Conservation (phyloP, 352 stramenopile genomes). For the Globisporangium barbulae region DNA sequence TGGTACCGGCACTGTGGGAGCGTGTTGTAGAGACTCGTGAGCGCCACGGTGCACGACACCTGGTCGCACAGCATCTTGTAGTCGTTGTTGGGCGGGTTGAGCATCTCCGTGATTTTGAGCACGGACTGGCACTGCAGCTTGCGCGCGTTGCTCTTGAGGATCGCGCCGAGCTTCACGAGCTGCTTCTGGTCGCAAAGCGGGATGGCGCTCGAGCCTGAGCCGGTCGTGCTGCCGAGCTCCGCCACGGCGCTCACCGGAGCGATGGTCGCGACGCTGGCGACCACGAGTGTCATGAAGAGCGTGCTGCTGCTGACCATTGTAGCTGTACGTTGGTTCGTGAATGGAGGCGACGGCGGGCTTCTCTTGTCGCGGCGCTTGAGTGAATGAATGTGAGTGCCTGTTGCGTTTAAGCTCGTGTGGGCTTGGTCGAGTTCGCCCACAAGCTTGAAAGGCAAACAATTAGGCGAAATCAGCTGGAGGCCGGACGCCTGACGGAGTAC, state of each 20-base stretch:
- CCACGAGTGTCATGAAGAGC: slow-evolving; percentile 16
- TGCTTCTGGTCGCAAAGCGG: slow-evolving; percentile 39
- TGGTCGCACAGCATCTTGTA: slow-evolving; percentile 40
- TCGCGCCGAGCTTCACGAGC: slow-evolving; percentile 31
- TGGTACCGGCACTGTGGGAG: slow-evolving; percentile 62
- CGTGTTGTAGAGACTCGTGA: slow-evolving; percentile 55
- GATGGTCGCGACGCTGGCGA: slow-evolving; percentile 14
- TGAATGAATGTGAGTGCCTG: not conserved
- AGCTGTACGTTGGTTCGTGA: not conserved
- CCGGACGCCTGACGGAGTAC: not conserved
- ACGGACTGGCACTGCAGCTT: slow-evolving; percentile 47
- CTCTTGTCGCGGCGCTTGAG: not conserved
- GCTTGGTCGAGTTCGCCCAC: not conserved
- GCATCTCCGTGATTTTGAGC: slow-evolving; percentile 48
- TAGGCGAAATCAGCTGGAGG: not conserved
- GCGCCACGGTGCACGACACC: slow-evolving; percentile 41
- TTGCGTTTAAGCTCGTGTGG: not conserved
- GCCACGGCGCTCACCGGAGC: slow-evolving; percentile 14
- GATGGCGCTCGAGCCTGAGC: slow-evolving; percentile 36
- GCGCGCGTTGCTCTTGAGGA: slow-evolving; percentile 47
- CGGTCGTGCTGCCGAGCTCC: slow-evolving; percentile 21
- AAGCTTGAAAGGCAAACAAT: not conserved
- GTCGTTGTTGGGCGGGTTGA: slow-evolving; percentile 27
- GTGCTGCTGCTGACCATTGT: slow-evolving; percentile 14
- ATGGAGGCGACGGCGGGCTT: not conserved